phyloP scores from a whole-genome alignment of 208 protist species.

The Porcisia hertigi region DNA sequence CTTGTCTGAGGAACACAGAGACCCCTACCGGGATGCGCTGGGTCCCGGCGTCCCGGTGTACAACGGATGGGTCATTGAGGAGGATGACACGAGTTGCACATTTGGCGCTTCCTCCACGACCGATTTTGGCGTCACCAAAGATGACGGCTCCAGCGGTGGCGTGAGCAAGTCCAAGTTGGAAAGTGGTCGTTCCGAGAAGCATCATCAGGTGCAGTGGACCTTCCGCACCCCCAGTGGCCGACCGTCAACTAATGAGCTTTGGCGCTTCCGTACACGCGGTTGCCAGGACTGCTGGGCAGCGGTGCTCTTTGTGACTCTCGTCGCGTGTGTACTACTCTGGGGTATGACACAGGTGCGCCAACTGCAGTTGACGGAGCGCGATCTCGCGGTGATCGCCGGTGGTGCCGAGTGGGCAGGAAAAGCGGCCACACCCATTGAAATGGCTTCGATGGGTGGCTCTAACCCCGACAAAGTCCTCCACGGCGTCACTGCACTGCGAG shows the following conservation, averaged over 20 bases:
- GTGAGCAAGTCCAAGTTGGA: not conserved
- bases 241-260: constrained; percentile 56
- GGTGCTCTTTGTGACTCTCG: constrained; percentile 40
- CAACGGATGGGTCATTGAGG: constrained; percentile 37
- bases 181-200: not conserved
- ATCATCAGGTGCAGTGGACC: constrained; percentile 1
- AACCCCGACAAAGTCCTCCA: not conserved
- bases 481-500: constrained; percentile 13
- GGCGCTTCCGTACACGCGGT: constrained; percentile 57
- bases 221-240: constrained; percentile 30
- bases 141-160: constrained; percentile 1
- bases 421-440: not conserved
- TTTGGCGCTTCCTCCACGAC: not conserved
- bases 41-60: constrained; percentile 48
- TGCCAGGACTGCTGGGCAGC: constrained; percentile 67
- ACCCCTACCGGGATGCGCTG: constrained; percentile 43
- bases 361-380: constrained; percentile 35
- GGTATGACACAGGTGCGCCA: constrained; percentile 39
- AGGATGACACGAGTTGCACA: constrained; percentile 28
- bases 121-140: not conserved
- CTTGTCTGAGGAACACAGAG: constrained; percentile 32
- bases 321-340: constrained; percentile 37
- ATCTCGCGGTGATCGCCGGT: constrained; percentile 32
- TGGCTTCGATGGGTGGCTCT: not conserved
- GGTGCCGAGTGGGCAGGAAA: constrained; percentile 11